phyloP scores from a whole-genome alignment of 495 filamentous ascomycete genomes.

The Astrothelium macrocarpum region DNA sequence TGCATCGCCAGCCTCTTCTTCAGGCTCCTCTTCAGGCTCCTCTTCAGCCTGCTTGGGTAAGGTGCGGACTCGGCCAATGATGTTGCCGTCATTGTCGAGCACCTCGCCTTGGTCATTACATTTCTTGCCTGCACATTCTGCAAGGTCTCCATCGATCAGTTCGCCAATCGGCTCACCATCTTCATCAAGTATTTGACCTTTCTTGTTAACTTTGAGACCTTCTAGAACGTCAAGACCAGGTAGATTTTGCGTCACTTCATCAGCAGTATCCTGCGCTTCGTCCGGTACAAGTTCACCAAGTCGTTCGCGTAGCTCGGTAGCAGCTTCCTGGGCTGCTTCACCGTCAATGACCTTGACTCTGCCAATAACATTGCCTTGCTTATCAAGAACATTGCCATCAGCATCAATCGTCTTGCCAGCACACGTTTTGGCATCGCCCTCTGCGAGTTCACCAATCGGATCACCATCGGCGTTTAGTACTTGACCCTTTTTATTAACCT shows the following conservation, averaged over 20 bases:
- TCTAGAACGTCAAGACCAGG: conserved; percentile 35
- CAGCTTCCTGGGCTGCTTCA: conserved; percentile 43
- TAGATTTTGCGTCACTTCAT: conserved; percentile 20
- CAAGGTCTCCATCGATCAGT: conserved; percentile 40
- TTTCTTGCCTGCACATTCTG: conserved; percentile 42
- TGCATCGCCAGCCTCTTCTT: conserved; percentile 24
- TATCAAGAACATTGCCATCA: conserved; percentile 42
- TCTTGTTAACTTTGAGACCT: conserved; percentile 38
- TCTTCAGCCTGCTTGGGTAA: conserved; percentile 25
- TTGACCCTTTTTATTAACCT: conserved; percentile 48
- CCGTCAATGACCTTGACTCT: conserved; percentile 42
- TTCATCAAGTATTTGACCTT: conserved; percentile 39
- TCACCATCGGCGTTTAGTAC: conserved; percentile 47
- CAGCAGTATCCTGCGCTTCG: conserved; percentile 22
- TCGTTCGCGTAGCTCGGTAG: conserved; percentile 39
- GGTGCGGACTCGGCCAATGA: conserved; percentile 32
- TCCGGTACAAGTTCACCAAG: conserved; percentile 31
- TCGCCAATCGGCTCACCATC: conserved; percentile 44
- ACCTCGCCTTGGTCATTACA: conserved; percentile 44
- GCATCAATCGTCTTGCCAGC: conserved; percentile 43
- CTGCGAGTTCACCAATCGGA: conserved; percentile 40
- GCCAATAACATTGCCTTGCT: conserved; percentile 41
- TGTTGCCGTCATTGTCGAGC: conserved; percentile 37
- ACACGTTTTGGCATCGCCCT: conserved; percentile 39
- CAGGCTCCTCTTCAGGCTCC: conserved; percentile 27